Base-by-base conservation (phyloP, 148 eudicot species). In the Suaeda aralocaspica region DNA sequence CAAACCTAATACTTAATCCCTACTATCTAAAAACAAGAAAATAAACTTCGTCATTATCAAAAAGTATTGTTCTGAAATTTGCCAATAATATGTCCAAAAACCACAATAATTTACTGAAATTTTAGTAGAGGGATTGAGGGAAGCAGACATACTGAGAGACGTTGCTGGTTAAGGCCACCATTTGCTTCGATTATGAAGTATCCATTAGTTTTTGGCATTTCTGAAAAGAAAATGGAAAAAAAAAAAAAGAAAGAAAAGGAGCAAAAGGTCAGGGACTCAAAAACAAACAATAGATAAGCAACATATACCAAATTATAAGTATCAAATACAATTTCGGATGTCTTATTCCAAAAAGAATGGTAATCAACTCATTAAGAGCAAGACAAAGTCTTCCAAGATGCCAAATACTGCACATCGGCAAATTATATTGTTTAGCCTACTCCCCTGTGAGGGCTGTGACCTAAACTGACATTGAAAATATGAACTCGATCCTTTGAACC, bases 121-220 rank as follows among this genome's bases (percentile, higher is more conserved):
- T 15, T 45, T 59, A 31, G 59, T 29, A 78, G 48, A 39, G 41
- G n/a, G n/a, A n/a, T n/a, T n/a, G n/a, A n/a, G n/a, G 66, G 16
- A 63, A 79, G 31, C 19, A 66, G 66, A 76, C 88, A 65, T 89
- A 94, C 98, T 70, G 98, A 91, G 73, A 94, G 72, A 33, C 98
- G 76, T 78, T 94, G 98, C 76, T 94, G 98, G 81, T 94, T 94
- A 79, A 94, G 82, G 36, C 98, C 98, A 50, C 98, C 98, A 82
- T 94, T 94, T 36, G 98, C 98, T 83, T 94, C 98, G 75, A 94
- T 89, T 80, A 94, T 87, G 56, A 94, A 87, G 84, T 84, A 94
- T 14, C 98, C 98, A 79, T 91, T 94, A 65, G 97, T 77, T 68
- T 86, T 86, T 51, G 91, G 87, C 71, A 84, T 68, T 72, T 84